Evolutionary conservation across 202 grass and related monocot genomes (phyloP).

Genomic region (Digitaria exilis): DNA sequence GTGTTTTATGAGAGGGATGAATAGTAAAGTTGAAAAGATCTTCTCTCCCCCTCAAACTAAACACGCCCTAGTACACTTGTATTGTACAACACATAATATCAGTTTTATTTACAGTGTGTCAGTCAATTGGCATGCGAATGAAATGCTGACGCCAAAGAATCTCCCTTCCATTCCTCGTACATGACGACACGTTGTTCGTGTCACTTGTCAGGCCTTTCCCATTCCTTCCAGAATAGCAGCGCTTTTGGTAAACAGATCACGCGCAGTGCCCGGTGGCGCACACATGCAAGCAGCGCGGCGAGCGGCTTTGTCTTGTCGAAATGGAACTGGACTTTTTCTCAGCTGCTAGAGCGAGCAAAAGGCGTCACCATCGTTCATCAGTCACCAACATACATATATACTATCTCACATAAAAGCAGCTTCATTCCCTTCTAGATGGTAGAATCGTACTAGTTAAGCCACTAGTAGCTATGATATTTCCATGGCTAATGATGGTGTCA

Average conservation of each 20-base stretch:
- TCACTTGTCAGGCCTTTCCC: neutral
- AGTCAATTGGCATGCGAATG: neutral
- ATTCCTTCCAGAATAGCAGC: no score
- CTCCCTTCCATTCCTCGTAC: neutral
- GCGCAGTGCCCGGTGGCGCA: no score
- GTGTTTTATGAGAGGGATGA: no score
- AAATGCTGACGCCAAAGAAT: neutral
- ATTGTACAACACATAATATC: no score
- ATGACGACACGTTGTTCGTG: neutral
- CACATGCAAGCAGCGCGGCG: neutral
- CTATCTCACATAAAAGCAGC: no score
- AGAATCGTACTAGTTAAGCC: neutral
- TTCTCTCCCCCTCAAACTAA: no score
- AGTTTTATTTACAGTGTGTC: neutral
- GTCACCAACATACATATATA: no score
- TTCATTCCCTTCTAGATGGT: neutral
- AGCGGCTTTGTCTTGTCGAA: neutral
- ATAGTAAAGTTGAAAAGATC: no score
- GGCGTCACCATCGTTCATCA: no score
- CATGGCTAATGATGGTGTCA: conserved; percentile 10
- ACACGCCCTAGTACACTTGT: no score
- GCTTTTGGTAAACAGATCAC: neutral
- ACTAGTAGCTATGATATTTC: neutral
- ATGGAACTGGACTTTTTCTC: no score
- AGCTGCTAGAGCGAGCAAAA: neutral